phyloP scores from a whole-genome alignment of 164 flowering plant genomes.

The Amborella trichopoda region DNA sequence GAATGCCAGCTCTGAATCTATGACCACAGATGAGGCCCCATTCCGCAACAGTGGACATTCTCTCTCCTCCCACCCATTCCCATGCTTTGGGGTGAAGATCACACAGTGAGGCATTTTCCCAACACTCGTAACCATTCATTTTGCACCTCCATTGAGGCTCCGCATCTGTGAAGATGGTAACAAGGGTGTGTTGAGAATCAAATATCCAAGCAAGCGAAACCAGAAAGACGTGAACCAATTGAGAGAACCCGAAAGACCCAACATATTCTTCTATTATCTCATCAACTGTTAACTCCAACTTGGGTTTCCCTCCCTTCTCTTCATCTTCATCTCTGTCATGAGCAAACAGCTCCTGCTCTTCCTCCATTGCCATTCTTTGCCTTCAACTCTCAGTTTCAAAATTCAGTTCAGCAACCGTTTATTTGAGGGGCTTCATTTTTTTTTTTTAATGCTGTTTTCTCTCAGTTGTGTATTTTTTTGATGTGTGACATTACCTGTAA shows the following conservation, averaged over 20 bases:
- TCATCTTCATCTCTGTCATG: too few species aligned
- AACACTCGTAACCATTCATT: slow-evolving; percentile 1
- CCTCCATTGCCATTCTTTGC: too few species aligned
- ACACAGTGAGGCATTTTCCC: slow-evolving; percentile 16
- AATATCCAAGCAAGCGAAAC: slow-evolving; percentile 54
- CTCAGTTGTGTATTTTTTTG: too few species aligned
- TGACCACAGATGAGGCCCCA: slow-evolving; percentile 50
- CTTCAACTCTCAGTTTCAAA: too few species aligned
- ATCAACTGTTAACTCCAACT: slow-evolving; percentile 34
- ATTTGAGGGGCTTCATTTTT: too few species aligned
- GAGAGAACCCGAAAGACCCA: slow-evolving; percentile 49
- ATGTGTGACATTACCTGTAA: too few species aligned
- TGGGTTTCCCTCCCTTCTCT: too few species aligned
- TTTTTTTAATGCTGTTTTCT: too few species aligned
- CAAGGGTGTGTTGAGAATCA: slow-evolving; percentile 44
- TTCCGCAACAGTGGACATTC: slow-evolving; percentile 39
- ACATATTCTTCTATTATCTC: slow-evolving; percentile 40
- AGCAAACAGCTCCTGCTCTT: too few species aligned
- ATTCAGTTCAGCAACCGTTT: too few species aligned
- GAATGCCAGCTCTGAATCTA: slow-evolving; percentile 44
- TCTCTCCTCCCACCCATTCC: slow-evolving; percentile 46
- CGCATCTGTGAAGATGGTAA: slow-evolving; percentile 49
- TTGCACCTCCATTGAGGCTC: slow-evolving; percentile 48
- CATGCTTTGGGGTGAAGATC: slow-evolving; percentile 30
- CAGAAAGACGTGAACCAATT: slow-evolving; percentile 39